Evolutionary conservation across 345 rosid species (phyloP).

Genomic region (Mercurialis annua): DNA sequence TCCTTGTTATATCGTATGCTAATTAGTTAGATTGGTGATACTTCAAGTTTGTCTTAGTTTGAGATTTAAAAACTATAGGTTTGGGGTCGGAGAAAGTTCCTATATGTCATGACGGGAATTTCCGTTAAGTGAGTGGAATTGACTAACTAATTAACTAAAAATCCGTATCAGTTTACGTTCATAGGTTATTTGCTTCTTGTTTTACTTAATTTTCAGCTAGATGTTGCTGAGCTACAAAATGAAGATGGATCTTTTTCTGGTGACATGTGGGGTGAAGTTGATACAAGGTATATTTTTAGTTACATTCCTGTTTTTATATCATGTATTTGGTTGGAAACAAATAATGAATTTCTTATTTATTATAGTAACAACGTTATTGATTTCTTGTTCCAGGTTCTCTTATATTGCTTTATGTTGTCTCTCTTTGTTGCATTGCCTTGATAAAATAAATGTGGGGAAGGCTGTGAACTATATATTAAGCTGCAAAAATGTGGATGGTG

Average conservation of each 20-base stretch:
- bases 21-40: background rate
- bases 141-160: background rate
- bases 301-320: background rate
- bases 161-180: background rate
- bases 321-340: background rate
- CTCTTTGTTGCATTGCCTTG: conserved; percentile 1
- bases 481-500: conserved; percentile 92
- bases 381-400: conserved; percentile 54
- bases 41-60: background rate
- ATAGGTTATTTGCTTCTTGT: conserved; percentile 7
- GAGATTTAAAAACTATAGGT: background rate
- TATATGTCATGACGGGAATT: no score
- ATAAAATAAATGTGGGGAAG: conserved; percentile 52
- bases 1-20: conserved; percentile 35
- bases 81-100: no score
- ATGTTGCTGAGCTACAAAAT: conserved; percentile 73
- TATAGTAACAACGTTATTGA: no score
- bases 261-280: conserved; percentile 96
- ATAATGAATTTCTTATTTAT: background rate
- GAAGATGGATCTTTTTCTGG: conserved; percentile 96
- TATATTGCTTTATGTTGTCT: conserved; percentile 85
- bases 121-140: background rate
- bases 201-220: conserved; percentile 42
- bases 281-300: conserved; percentile 53
- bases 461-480: conserved; percentile 77